Evolutionary conservation across 805 yeast genomes (phyloP), one percentile per base, ranked within the genome.

Genomic region (Starmerella bombi): DNA sequence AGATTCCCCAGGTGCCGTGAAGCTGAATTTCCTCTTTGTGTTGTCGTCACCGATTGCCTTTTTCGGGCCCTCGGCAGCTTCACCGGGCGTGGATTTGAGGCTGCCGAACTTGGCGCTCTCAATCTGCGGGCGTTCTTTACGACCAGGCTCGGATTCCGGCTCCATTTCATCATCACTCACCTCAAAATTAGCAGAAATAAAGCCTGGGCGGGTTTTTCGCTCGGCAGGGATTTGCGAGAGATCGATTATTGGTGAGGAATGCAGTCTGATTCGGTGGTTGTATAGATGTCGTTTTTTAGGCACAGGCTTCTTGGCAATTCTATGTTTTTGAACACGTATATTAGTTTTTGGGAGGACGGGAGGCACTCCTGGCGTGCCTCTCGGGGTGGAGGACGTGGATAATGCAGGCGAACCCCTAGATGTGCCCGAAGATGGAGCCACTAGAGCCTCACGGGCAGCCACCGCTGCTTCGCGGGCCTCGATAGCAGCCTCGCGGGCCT

Each of bases 141-240:
- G 22, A 5, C 9, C 14, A 5, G 25, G n/a, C 25, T 25, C 14
- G 14, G 33, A 18, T n/a, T 35, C 41, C 4, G 9, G 14, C 18
- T 37, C 44, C 5, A 50, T 51, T 9, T 51, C 56, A 18, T 55
- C 59, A 16, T 51, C 55, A 28, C 53, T 43, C 37, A 55, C 50
- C n/a, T 56, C 61, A 32, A 60, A 57, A 21, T 53, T 54, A 1
- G 61, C 64, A 3, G 59, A 47, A 29, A 57, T 55, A 36, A 48
- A 58, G 1, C 65, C 65, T 1, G 61, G 62, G 5, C 52, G 46
- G n/a, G 46, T 41, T 18, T 43, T 43, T 16, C 62, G 46, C 3
- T 52, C 43, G 20, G 43, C 53, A 3, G 45, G 38, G 17, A 49
- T 25, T 27, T 31, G 22, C 12, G 42, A 10, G 14, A 50, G 23